phyloP scores from a whole-genome alignment of 75 land plant species.

The Cupressus sempervirens region DNA sequence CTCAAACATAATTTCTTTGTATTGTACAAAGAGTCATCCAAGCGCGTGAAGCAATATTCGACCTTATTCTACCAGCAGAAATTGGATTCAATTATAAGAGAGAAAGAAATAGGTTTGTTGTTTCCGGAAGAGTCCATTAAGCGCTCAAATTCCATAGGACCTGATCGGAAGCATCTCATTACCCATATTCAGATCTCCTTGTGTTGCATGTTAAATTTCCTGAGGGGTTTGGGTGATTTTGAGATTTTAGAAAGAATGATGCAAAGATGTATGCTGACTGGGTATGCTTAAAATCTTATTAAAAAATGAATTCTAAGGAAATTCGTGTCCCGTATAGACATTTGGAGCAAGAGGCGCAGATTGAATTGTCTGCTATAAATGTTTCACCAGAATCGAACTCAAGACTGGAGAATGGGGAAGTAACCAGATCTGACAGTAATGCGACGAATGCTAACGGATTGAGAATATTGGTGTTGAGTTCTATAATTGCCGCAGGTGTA shows the following conservation, averaged over 20 bases:
- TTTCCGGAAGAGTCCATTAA: too few species aligned
- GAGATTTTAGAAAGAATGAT: neutral
- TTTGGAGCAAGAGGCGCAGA: conserved; percentile 17
- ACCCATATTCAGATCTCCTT: neutral
- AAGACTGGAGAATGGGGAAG: neutral
- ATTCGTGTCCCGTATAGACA: conserved; percentile 28
- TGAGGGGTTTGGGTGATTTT: neutral
- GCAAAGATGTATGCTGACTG: neutral
- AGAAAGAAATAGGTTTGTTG: too few species aligned
- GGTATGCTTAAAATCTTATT: neutral
- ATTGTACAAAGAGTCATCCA: too few species aligned
- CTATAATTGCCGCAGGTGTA: conserved; percentile 89
- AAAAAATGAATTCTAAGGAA: neutral
- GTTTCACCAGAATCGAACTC: neutral
- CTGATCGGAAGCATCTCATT: neutral
- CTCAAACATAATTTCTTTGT: too few species aligned
- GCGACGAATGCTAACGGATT: neutral
- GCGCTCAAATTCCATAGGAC: neutral
- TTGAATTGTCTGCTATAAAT: conserved; percentile 15
- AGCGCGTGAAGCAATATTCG: too few species aligned
- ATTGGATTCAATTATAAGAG: too few species aligned
- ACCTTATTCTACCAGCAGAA: too few species aligned
- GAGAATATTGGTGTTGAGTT: conserved; percentile 48
- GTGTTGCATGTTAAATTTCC: neutral
- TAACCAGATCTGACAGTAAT: conserved; percentile 10